Base-by-base conservation (phyloP, 257 asterid genomes). In the Solanum sejunctum region DNA sequence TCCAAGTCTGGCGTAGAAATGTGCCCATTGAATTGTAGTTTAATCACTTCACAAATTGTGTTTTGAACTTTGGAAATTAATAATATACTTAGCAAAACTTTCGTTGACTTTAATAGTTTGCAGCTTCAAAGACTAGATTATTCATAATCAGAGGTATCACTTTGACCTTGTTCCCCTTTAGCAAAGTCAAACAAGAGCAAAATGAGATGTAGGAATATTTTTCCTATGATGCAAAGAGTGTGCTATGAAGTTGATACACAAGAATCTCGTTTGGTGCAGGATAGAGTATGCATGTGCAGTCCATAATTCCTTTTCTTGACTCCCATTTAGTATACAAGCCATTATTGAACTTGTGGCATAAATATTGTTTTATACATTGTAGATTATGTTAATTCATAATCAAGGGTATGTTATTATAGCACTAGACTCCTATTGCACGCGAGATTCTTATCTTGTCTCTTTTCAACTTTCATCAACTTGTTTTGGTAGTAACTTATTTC, bases 401-500 rank as follows among this genome's bases (percentile, higher is more conserved):
- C 55, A 71, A 20, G 28, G 17, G 10, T 43, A 71, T 20, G 18
- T 18, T 41, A 41, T 71, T 41, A 41, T 55, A 71, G 79, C 79
- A 71, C 8, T 16, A 71, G 82, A 77, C 28, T 52, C 82, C 26
- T 77, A 54, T 51, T 51, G 82, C 64, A 77, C 16, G 47, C 52
- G 82, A 7, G 16, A 23, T 52, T 77, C 17, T 51, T 23, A 10
- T 75, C 17, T 51, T 10, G 26, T 23, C 64, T 77, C 82, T 47
- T 77, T 77, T 77, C 57, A 63, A 82, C 79, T 82, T 57, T 39
- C 67, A 60, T 72, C 79, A 47, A 26, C 52, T 72, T 84, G 84
- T 56, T 83, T 79, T 86, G 70, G 79, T 85, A 79, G 78, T 90
- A 60, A 81, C 81, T 83, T 23, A 28, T 86, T 85, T 88, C 41